Percentiles rank a stretch among this genome's conserved stretches.
Evolutionary conservation across 2,329 filamentous ascomycete genomes (phyloP).

Genomic region (Fusarium dlaminii): DNA sequence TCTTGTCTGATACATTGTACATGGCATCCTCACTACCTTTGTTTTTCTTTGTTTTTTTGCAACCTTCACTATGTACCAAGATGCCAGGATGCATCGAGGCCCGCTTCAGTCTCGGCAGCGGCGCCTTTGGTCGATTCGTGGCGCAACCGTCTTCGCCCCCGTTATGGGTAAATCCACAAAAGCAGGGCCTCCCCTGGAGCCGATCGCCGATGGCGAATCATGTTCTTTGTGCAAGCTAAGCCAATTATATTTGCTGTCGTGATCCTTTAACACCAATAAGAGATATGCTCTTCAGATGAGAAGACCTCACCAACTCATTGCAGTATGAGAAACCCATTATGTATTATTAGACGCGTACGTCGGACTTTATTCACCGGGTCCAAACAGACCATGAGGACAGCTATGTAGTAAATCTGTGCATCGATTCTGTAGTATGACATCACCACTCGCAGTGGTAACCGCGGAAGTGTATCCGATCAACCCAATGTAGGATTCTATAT

Average conservation of each 20-base stretch:
- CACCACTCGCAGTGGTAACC: slow-evolving; percentile 17
- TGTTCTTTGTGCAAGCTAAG: background rate
- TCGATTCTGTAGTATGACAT: slow-evolving; percentile 26
- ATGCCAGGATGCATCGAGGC: slow-evolving; percentile 1
- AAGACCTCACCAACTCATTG: background rate
- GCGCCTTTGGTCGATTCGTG: slow-evolving; percentile 26
- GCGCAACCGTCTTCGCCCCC: slow-evolving; percentile 23
- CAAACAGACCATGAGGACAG: slow-evolving; percentile 13
- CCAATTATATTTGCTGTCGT: slow-evolving; percentile 2
- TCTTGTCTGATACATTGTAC: slow-evolving; percentile 9
- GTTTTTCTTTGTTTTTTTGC: background rate
- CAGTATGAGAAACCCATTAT: background rate
- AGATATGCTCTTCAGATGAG: slow-evolving; percentile 3
- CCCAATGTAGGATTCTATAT: background rate
- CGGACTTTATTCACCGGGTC: background rate
- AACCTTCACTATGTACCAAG: background rate
- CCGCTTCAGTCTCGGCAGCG: slow-evolving; percentile 24
- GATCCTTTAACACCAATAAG: background rate
- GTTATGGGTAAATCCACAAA: slow-evolving; percentile 16
- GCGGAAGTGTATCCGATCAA: slow-evolving; percentile 5
- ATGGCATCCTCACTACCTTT: background rate
- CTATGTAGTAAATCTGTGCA: background rate
- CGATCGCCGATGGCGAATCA: slow-evolving; percentile 35
- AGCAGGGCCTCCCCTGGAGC: slow-evolving; percentile 14
- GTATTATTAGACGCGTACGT: slow-evolving; percentile 3